Base-by-base conservation (phyloP, 2,329 filamentous ascomycete genomes). In the Talaromyces sp. region DNA sequence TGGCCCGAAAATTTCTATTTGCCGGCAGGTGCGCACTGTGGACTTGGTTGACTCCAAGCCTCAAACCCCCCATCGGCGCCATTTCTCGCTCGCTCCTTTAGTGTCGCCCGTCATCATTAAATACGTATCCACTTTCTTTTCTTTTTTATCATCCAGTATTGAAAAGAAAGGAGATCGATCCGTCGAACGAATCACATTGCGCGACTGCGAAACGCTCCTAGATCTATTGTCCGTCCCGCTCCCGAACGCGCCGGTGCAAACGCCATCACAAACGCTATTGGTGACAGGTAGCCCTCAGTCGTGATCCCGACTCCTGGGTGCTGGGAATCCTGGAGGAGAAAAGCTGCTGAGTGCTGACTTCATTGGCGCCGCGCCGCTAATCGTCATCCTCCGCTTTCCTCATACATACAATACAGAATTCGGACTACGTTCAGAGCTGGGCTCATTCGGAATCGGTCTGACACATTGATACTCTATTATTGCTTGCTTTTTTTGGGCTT, bases 281-380 rank as follows among this genome's bases (percentile, higher is more conserved):
- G 11, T 22, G n/a, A 56, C 52, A 56, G 33, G 52, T 37, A 50
- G 43, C 31, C 35, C 50, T 43, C 47, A n/a, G 10, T 31, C 39
- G 31, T n/a, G 60, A 62, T 52, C 54, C 61, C 50, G 16, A 33
- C 22, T 45, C 61, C 39, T 63, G 60, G 60, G 37, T 57, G 39
- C 60, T 63, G 50, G 61, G 39, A 63, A 58, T 56, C 61, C 61
- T 50, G 61, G 50, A 58, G 61, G 33, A 43, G 50, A 37, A 56
- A 22, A 24, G 4, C 27, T 31, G 27, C 27, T 31, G 27, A 31
- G 27, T 31, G 5, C 27, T 31, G 27, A 31, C 27, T 31, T 31
- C 27, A 31, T 31, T 39, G 33, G 24, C 16, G 45, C 14, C 19
- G 43, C 16, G 41, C 59, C 60, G 33, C 60, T 50, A 54, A 62